A percentile compares a stretch with the other conserved stretches of the same genome.
These are phyloP conservation scores for Chalciporus chontae DNA, from an alignment of 768 basidiomycete genomes.

Conservation along the genomic window DNA sequence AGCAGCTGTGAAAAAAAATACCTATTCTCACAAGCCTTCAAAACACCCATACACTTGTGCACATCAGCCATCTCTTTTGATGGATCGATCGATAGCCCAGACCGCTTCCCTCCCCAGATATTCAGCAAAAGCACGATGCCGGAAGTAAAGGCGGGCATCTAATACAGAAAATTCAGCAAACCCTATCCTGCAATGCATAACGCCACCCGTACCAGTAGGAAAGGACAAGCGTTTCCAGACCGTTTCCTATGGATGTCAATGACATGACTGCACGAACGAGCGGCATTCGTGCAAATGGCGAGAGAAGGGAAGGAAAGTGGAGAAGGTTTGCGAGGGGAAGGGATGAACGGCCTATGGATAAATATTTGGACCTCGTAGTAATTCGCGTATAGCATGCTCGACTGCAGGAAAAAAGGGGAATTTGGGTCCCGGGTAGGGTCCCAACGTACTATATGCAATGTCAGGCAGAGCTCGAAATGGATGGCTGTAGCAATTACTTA, in stretches of 20 bases:
- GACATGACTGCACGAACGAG: constrained; percentile 70
- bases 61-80: constrained; percentile 49
- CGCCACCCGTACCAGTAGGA: constrained; percentile 27
- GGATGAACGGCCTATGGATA: constrained; percentile 79
- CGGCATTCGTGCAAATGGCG: constrained; percentile 84
- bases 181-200: no score
- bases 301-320: constrained; percentile 56
- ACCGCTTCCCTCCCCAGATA: constrained; percentile 50
- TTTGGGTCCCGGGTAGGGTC: constrained; percentile 39
- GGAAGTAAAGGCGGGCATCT: constrained; percentile 44
- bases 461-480: constrained; percentile 1
- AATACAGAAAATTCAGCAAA: neutral
- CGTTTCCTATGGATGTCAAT: constrained; percentile 53
- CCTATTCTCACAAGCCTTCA: constrained; percentile 36
- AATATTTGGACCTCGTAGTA: constrained; percentile 64
- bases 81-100: constrained; percentile 39
- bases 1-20: constrained; percentile 16
- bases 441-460: constrained; percentile 35
- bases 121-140: constrained; percentile 53
- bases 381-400: constrained; percentile 45
- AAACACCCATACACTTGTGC: constrained; percentile 43
- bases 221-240: constrained; percentile 20
- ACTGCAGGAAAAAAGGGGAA: constrained; percentile 43
- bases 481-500: constrained; percentile 12
- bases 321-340: constrained; percentile 51